These are phyloP conservation scores for Exidia glandulosa DNA, from an alignment of 768 basidiomycete species.

Conservation along the genomic window DNA sequence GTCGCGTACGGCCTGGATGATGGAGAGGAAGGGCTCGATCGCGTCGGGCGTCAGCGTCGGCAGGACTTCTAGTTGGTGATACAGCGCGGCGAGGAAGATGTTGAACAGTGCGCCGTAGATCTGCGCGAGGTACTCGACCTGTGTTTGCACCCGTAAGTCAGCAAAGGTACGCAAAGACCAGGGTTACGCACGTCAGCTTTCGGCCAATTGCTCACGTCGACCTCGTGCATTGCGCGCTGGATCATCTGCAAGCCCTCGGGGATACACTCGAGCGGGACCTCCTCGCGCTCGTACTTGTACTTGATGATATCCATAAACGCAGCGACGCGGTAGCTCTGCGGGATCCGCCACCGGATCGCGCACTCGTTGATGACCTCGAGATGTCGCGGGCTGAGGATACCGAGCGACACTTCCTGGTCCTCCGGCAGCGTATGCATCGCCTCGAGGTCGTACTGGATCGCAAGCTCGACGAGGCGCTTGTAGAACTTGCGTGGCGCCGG, in stretches of 20 bases:
- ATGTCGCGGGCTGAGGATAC: constrained; percentile 73
- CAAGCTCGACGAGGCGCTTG: constrained; percentile 69
- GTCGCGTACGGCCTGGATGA: constrained; percentile 62
- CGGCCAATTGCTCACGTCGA: constrained; percentile 67
- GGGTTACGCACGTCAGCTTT: constrained; percentile 58
- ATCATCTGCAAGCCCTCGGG: constrained; percentile 78
- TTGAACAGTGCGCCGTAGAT: constrained; percentile 72
- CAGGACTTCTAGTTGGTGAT: constrained; percentile 70
- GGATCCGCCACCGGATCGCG: constrained; percentile 81
- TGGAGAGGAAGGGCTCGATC: constrained; percentile 47
- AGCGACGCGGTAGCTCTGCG: constrained; percentile 61
- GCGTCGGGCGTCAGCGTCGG: constrained; percentile 65
- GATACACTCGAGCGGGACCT: constrained; percentile 90
- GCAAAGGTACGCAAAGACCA: constrained; percentile 4
- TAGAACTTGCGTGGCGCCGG: constrained; percentile 80
- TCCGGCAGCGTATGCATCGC: constrained; percentile 86
- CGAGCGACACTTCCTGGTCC: constrained; percentile 89
- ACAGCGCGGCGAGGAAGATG: constrained; percentile 73
- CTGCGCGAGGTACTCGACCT: constrained; percentile 55
- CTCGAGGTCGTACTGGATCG: constrained; percentile 77
- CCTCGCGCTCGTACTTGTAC: constrained; percentile 76
- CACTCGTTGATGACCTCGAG: constrained; percentile 81
- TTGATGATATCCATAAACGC: constrained; percentile 81
- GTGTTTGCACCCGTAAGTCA: constrained; percentile 26
- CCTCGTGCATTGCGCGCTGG: constrained; percentile 57